Base-by-base conservation (phyloP, 225 moss, liverwort and hornwort species). In the Pleurozium schreberi region DNA sequence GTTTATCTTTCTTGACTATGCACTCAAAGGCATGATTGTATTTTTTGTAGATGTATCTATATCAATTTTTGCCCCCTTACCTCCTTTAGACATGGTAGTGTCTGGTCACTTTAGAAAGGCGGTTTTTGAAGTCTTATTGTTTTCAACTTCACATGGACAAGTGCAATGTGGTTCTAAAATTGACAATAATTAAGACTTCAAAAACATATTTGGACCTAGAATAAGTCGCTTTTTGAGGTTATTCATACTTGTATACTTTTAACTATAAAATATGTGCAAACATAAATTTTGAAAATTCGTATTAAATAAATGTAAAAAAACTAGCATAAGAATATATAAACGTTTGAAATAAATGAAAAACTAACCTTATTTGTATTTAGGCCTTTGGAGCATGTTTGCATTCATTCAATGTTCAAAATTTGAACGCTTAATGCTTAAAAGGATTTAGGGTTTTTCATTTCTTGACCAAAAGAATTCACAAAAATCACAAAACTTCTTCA, bases 31-130 rank as follows among this genome's bases (percentile, higher is more conserved):
- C 2, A 75, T 1, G 1, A 20, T 33, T 49, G 19, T 20, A 33
- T 12, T 19, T 75, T 19, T 49, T 4, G 1, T 31, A 42, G 9
- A 43, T 73, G 28, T 45, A 28, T 28, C 10, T 26, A 73, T 14
- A 23, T 42, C 3, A 3, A 70, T 70, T 43, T 70, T 15, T 3
- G 12, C 15, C 18, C 4, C 12, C 4, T n/a, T 69, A 40, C 40
- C 7, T 25, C 40, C 23, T 6, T 1, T n/a, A 2, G 6, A 9
- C 13, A n/a, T 66, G 34, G 21, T 67, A 3, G 0, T n/a, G 4
- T 20, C 20, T 68, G 11, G 2, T 7, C 68, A 2, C 6, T 26
- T 8, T 0, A 14, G 8, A 42, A 5, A 26, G 26, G 1, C 5
- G 3, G 8, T 10, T 42, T 42, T 70, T 70, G 4, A 70, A 70